Percentiles rank a stretch among this genome's conserved stretches.
These are phyloP conservation scores for Phytophthora rubi DNA, from an alignment of 352 stramenopile genomes.

Conservation along the genomic window DNA sequence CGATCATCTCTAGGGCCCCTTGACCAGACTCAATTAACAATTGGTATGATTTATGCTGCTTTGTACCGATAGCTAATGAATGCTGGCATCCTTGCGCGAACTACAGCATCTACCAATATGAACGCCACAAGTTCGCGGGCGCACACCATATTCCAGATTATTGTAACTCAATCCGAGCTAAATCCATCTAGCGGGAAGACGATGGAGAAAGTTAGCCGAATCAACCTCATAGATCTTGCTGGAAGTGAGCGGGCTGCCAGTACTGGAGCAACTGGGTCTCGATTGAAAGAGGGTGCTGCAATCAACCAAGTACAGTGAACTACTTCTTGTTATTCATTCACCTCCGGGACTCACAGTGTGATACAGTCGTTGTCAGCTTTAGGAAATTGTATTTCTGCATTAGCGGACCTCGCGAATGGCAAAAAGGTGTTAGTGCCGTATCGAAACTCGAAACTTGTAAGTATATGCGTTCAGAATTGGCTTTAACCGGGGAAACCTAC, in stretches of 20 bases:
- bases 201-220: slow-evolving; percentile 85
- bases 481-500: background rate
- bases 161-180: slow-evolving; percentile 80
- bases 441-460: slow-evolving; percentile 92
- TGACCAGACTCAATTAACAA: background rate
- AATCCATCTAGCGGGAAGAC: slow-evolving; percentile 77
- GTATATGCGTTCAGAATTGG: background rate
- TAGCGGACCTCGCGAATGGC: slow-evolving; percentile 87
- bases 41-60: background rate
- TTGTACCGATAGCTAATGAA: slow-evolving; percentile 73
- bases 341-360: background rate
- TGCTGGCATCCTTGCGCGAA: slow-evolving; percentile 79
- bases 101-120: slow-evolving; percentile 88
- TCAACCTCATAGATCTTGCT: slow-evolving; percentile 94
- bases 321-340: background rate
- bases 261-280: slow-evolving; percentile 86
- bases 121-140: slow-evolving; percentile 85
- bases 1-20: background rate
- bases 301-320: slow-evolving; percentile 85
- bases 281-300: slow-evolving; percentile 93
- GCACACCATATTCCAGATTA: slow-evolving; percentile 88
- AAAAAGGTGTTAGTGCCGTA: slow-evolving; percentile 92
- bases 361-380: slow-evolving; percentile 88
- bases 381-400: slow-evolving; percentile 92
- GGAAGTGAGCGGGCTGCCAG: slow-evolving; percentile 90